Evolutionary conservation across 1,284 basidiomycete genomes (phyloP).

Genomic region (Naganishia liquefaciens): DNA sequence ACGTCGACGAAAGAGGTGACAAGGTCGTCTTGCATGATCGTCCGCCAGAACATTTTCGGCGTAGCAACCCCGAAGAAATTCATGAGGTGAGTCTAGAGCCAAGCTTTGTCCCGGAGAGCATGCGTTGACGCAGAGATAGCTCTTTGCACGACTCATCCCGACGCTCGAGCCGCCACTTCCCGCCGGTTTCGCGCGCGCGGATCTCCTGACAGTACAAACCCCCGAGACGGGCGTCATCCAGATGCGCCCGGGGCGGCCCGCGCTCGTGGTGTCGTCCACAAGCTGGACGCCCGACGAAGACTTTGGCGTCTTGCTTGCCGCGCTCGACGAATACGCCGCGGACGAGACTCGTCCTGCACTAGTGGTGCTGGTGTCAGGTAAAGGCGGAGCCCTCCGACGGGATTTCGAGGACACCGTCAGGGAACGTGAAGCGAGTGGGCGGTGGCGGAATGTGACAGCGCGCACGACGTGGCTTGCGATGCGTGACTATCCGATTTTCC

Average conservation of each 20-base stretch:
- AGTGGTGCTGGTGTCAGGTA: constrained; percentile 85
- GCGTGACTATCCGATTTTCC: constrained; percentile 78
- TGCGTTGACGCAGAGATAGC: constrained; percentile 46
- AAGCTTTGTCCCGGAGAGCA: too few relatives aligned
- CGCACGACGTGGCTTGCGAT: constrained; percentile 84
- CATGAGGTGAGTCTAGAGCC: constrained; percentile 63
- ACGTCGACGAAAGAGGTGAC: constrained; percentile 63
- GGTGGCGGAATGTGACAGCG: constrained; percentile 80
- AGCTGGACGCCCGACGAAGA: constrained; percentile 99
- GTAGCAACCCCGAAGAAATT: constrained; percentile 65
- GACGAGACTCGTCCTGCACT: constrained; percentile 65
- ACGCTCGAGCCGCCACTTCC: constrained; percentile 41
- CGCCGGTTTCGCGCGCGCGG: constrained; percentile 49
- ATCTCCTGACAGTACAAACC: constrained; percentile 49
- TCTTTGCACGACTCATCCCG: constrained; percentile 61
- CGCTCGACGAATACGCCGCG: constrained; percentile 61
- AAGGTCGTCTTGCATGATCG: constrained; percentile 80
- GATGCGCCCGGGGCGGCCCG: constrained; percentile 65
- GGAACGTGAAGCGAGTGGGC: constrained; percentile 59
- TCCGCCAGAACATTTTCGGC: constrained; percentile 77
- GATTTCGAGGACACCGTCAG: constrained; percentile 70
- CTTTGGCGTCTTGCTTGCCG: constrained; percentile 77
- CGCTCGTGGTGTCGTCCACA: constrained; percentile 85
- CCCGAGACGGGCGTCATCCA: constrained; percentile 18
- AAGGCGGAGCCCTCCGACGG: constrained; percentile 78